Evolutionary conservation across 2,329 filamentous ascomycete genomes (phyloP).

Genomic region (Chaetomium globosum): DNA sequence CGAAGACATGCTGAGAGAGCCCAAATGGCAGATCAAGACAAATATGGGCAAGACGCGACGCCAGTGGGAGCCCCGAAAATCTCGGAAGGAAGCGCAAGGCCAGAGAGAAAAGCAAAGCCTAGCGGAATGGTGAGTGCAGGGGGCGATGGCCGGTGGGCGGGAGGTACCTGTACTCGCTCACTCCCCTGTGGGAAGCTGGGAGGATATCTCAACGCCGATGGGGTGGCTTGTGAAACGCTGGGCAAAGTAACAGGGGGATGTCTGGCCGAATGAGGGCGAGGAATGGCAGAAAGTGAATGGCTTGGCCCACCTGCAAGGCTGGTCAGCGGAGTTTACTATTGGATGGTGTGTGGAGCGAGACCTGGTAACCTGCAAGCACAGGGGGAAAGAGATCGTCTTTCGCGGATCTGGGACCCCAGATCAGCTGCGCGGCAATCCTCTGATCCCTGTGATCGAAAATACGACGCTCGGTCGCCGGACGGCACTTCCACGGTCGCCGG

Average conservation of each 20-base stretch:
- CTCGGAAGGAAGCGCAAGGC: constrained; percentile 22
- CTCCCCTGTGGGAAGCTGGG: background rate
- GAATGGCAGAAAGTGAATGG: constrained; percentile 19
- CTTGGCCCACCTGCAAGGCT: constrained; percentile 34
- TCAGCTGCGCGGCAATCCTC: constrained; percentile 34
- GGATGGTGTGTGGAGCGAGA: constrained; percentile 27
- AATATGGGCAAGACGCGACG: constrained; percentile 20
- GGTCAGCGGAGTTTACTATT: constrained; percentile 33
- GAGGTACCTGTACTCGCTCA: constrained; percentile 31
- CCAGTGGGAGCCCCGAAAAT: constrained; percentile 10
- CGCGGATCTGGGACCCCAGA: constrained; percentile 35
- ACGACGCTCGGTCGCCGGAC: constrained; percentile 27
- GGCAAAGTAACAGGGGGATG: constrained; percentile 20
- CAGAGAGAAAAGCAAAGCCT: constrained; percentile 31
- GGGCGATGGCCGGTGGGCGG: constrained; percentile 14
- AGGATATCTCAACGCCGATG: constrained; percentile 21
- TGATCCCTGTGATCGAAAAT: constrained; percentile 37
- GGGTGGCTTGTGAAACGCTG: constrained; percentile 19
- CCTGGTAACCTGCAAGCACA: constrained; percentile 28
- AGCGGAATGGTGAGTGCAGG: constrained; percentile 18
- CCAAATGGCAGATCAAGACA: constrained; percentile 10
- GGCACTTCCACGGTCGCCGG: constrained; percentile 34
- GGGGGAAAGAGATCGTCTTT: constrained; percentile 33
- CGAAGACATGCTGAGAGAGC: constrained; percentile 8
- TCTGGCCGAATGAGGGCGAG: constrained; percentile 24